Percentiles rank a stretch among this genome's conserved stretches.
Conservation (phyloP, 805 yeast genomes). For the Debaryomyces hansenii region DNA sequence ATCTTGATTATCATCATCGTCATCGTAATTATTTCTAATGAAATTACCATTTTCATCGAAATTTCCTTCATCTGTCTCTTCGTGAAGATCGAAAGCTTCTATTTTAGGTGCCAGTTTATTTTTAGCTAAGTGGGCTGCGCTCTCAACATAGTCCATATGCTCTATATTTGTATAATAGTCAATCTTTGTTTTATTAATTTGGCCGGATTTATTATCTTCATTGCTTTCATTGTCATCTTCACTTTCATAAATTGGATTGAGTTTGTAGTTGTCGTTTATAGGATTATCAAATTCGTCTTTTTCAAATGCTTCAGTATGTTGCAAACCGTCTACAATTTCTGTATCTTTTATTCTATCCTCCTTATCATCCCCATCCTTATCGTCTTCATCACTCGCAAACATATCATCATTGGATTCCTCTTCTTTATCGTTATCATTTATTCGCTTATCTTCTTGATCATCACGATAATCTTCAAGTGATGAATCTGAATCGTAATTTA, state of each 20-base stretch:
- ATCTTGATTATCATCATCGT: conserved; percentile 26
- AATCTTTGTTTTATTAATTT: conserved; percentile 1
- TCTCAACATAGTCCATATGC: conserved; percentile 9
- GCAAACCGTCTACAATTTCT: conserved; percentile 1
- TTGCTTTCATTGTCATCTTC: conserved; percentile 10
- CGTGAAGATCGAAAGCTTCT: conserved; percentile 61
- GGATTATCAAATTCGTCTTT: conserved; percentile 24
- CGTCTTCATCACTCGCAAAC: conserved; percentile 37
- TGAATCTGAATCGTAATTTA: conserved; percentile 27
- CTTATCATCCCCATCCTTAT: conserved; percentile 9
- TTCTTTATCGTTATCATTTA: conserved; percentile 4
- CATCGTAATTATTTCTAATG: conserved; percentile 36
- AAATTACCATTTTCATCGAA: conserved; percentile 65
- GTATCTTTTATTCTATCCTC: conserved; percentile 16
- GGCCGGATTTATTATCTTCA: conserved; percentile 11
- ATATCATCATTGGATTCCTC: conserved; percentile 40
- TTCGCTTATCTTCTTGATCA: conserved; percentile 12
- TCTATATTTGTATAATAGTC: conserved; percentile 32
- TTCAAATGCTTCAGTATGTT: conserved; percentile 3
- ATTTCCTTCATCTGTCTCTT: conserved; percentile 58
- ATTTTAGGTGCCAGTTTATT: conserved; percentile 38
- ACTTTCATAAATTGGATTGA: not conserved
- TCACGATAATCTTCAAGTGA: conserved; percentile 15
- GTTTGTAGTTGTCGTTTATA: conserved; percentile 15
- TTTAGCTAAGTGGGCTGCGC: not conserved